Evolutionary conservation across 371 early-diverging fungal genomes (phyloP), one percentile per base, ranked within the genome.

Genomic region (Saksenaea oblongispora): DNA sequence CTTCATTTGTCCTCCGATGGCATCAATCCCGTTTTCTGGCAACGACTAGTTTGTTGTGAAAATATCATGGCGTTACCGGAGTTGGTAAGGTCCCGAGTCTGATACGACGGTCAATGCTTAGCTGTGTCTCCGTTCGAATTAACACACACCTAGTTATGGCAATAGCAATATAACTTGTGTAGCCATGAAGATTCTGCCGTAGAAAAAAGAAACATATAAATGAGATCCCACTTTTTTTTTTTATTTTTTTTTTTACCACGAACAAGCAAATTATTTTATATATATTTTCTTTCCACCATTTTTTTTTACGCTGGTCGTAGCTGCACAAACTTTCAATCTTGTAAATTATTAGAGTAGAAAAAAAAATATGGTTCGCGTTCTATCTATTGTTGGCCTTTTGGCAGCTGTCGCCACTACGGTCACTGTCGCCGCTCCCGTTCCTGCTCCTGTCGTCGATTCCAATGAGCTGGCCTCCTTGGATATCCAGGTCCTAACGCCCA

Each of bases 181-280:
- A 61, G 44, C 65, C 68, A 5, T 42, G 35, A 35, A 62, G 55
- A 37, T 59, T 39, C 28, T 37, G 59, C 27, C 63, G 7, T 37
- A 57, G 51, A 34, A 26, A 44, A 11, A 18, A 10, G 8, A 47
- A 5, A 44, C 31, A 54, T 54, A 51, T 36, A 47, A 54, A 53
- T 54, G 51, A 22, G 34, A 35, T 34, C 59, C 53, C 37, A 58
- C 59, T 9, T 59, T 13, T 15, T 54, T 54, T 36, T 53, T 56
- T 17, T 9, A 58, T 13, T 15, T 54, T 54, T 36, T 53, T 56
- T 17, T 62, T 60, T 22, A 44, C 41, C 34, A 24, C 27, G 22
- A 63, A 58, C 28, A 73, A 66, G 47, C 88, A 72, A 9, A 87
- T 75, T 44, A 85, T 61, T 18, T 88, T 80, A n/a, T 86, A 73